phyloP scores from a whole-genome alignment of 768 basidiomycete species.

The Pulveroboletus sp. region DNA sequence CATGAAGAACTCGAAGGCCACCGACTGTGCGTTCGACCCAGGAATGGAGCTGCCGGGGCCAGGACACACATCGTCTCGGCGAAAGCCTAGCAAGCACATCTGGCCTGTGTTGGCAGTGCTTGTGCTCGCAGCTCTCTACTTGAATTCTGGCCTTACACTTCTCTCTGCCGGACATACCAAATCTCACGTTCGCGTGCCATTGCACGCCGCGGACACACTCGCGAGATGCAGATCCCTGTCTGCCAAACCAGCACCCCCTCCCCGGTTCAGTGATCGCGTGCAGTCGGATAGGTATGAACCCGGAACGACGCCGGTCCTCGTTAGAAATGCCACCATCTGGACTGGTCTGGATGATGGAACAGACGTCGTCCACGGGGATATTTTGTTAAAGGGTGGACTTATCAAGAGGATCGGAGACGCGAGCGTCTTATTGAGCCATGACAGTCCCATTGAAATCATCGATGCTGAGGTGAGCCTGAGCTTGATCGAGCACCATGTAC shows the following conservation, averaged over 20 bases:
- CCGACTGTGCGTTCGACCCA: not conserved
- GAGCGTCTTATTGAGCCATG: not conserved
- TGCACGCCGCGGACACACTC: slow-evolving; percentile 31
- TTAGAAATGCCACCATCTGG: slow-evolving; percentile 78
- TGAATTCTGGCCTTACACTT: slow-evolving; percentile 6
- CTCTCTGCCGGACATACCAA: not conserved
- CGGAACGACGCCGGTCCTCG: slow-evolving; percentile 51
- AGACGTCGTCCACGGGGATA: slow-evolving; percentile 55
- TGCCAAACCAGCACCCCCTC: slow-evolving; percentile 41
- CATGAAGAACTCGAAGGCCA: slow-evolving; percentile 18
- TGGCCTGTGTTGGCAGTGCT: slow-evolving; percentile 16
- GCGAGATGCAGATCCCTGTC: slow-evolving; percentile 46
- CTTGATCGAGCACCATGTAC: too few relatives aligned
- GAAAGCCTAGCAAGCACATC: slow-evolving; percentile 7
- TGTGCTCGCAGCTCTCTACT: slow-evolving; percentile 15
- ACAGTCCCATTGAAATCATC: slow-evolving; percentile 33
- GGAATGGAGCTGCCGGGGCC: not conserved
- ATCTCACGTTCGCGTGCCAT: slow-evolving; percentile 11
- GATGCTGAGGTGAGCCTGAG: slow-evolving; percentile 35
- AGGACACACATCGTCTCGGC: not conserved
- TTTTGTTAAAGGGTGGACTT: slow-evolving; percentile 64
- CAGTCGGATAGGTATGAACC: slow-evolving; percentile 54
- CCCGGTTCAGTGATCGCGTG: slow-evolving; percentile 45
- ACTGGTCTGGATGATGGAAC: slow-evolving; percentile 60
- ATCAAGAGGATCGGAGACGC: slow-evolving; percentile 51